Evolutionary conservation across 2,329 filamentous ascomycete genomes (phyloP).

Genomic region (Microdochium trichocladiopsis): DNA sequence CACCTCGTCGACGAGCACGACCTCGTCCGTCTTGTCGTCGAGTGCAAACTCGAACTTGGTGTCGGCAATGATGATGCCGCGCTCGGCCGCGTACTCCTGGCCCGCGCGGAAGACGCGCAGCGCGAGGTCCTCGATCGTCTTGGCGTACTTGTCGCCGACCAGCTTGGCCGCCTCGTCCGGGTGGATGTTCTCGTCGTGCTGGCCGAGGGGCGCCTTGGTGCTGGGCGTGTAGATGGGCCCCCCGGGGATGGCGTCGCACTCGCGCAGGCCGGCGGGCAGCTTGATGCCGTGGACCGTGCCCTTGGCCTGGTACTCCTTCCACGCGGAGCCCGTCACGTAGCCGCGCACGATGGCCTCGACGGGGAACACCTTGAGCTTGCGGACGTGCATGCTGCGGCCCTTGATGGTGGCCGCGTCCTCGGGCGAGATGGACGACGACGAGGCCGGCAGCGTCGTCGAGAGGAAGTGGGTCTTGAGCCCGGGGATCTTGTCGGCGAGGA

Average conservation of each 20-base stretch:
- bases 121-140: constrained; percentile 57
- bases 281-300: constrained; percentile 76
- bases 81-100: constrained; percentile 53
- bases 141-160: constrained; percentile 58
- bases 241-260: constrained; percentile 61
- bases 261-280: constrained; percentile 59
- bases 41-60: constrained; percentile 70
- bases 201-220: constrained; percentile 75
- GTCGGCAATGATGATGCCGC: constrained; percentile 68
- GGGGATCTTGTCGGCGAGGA: constrained; percentile 36
- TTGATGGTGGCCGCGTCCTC: constrained; percentile 45
- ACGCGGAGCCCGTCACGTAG: constrained; percentile 82
- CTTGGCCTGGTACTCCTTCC: constrained; percentile 64
- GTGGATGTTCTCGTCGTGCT: constrained; percentile 80
- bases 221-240: constrained; percentile 67
- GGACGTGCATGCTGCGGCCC: constrained; percentile 70
- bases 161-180: constrained; percentile 57
- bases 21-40: constrained; percentile 54
- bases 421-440: constrained; percentile 19
- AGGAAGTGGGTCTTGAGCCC: constrained; percentile 46
- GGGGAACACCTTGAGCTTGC: constrained; percentile 66
- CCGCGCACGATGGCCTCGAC: constrained; percentile 70
- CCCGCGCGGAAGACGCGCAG: constrained; percentile 57
- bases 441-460: constrained; percentile 21
- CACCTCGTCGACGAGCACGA: constrained; percentile 78